Evolutionary conservation across 164 flowering plant genomes (phyloP).

Genomic region (Annona squamosa): DNA sequence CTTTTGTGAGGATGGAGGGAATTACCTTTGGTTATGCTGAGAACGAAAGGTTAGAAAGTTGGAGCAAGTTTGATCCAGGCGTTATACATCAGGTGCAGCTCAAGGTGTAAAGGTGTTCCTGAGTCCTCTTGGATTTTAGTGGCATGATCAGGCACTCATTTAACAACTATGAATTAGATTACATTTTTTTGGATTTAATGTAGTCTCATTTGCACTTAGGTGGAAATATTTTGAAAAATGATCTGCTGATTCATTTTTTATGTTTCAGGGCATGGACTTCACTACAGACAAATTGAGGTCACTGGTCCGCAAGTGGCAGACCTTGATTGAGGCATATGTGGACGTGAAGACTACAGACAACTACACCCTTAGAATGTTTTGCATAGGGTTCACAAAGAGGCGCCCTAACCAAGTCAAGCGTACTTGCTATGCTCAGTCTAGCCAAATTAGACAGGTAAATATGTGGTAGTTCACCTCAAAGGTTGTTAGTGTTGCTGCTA

Average conservation of each 20-base stretch:
- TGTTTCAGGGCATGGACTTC: conserved; percentile 30
- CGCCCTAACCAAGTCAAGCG: conserved; percentile 36
- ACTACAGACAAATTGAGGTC: conserved; percentile 37
- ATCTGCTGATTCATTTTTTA: background rate
- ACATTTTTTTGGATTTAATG: background rate
- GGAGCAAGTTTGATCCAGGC: too few relatives aligned
- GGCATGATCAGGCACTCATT: too few relatives aligned
- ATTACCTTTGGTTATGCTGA: too few relatives aligned
- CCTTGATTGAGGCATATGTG: conserved; percentile 25
- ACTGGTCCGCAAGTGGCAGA: conserved; percentile 39
- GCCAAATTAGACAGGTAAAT: conserved; percentile 31
- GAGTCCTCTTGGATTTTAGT: too few relatives aligned
- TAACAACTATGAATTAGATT: too few relatives aligned
- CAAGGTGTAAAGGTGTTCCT: too few relatives aligned
- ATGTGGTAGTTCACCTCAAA: too few relatives aligned
- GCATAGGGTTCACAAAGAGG: conserved; percentile 37
- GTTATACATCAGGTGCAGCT: too few relatives aligned
- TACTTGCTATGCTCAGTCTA: conserved; percentile 31
- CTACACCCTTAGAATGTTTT: conserved; percentile 27
- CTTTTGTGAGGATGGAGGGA: too few relatives aligned
- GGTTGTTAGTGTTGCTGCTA: too few relatives aligned
- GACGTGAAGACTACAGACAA: conserved; percentile 37
- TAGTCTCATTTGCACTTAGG: background rate
- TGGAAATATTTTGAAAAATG: background rate
- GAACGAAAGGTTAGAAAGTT: too few relatives aligned